Conservation (phyloP, 257 asterid genomes). For the Lithospermum erythrorhizon region DNA sequence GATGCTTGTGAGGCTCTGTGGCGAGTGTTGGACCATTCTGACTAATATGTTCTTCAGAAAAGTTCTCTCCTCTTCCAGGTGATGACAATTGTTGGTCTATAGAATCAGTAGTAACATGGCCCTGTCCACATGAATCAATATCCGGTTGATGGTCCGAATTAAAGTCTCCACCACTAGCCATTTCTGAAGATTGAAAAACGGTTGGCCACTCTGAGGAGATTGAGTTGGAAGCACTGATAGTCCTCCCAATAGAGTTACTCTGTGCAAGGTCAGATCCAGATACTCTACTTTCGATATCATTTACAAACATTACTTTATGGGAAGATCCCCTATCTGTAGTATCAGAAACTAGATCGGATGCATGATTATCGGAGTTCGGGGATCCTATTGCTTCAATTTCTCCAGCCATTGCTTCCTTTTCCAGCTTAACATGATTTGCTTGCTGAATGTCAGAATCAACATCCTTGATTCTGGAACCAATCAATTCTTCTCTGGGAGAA, state of each 20-base stretch:
- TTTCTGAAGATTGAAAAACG: constrained; percentile 28
- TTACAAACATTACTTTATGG: background rate
- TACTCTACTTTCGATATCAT: constrained; percentile 1
- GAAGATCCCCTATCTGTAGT: background rate
- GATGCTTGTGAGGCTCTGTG: constrained; percentile 32
- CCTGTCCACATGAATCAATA: constrained; percentile 24
- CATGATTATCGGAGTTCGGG: constrained; percentile 15
- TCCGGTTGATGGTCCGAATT: constrained; percentile 18
- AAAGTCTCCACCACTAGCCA: constrained; percentile 19
- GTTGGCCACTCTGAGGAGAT: background rate
- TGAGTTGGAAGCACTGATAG: background rate
- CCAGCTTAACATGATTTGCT: background rate
- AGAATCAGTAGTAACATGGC: constrained; percentile 19
- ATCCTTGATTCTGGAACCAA: background rate
- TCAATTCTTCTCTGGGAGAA: background rate
- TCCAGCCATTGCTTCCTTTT: background rate
- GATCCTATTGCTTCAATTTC: background rate
- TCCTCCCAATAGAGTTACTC: constrained; percentile 11
- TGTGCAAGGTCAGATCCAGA: constrained; percentile 12
- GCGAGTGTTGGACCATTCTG: constrained; percentile 23
- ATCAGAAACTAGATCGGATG: constrained; percentile 13
- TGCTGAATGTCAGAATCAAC: background rate
- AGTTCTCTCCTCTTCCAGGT: constrained; percentile 19
- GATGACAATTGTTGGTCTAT: constrained; percentile 20
- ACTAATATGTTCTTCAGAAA: constrained; percentile 16